Evolutionary conservation across 306 rosid genomes (phyloP), one percentile per base, ranked within the genome.

Genomic region (Casuarina cunninghamiana): DNA sequence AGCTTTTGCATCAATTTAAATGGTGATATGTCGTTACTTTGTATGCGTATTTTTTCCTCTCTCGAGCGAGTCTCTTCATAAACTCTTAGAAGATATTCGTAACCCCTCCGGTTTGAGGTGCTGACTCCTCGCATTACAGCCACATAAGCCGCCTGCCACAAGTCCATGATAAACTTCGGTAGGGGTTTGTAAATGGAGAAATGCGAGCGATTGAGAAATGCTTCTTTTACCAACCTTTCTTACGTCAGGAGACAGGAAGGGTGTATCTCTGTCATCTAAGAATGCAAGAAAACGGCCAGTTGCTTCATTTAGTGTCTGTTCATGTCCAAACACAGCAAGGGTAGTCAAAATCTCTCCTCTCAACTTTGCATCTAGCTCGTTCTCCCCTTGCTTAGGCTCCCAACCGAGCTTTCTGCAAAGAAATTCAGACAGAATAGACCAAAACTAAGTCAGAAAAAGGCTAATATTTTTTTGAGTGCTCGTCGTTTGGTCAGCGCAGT

Each of bases 281-380:
- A 92, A 95, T 72, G 90, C 90, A 72, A 81, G 87, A 77, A 84
- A 95, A 45, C 97, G 91, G 87, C 77, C 91, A 80, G 45, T 89
- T 57, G 89, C 98, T 89, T 95, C 97, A 78, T 86, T 83, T 37
- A 92, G 86, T 48, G 98, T 95, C 46, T 10, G 87, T n/a, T 88
- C 93, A 60, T 92, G 93, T 76, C 98, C 97, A 65, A 84, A 87
- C 67, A 48, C 50, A 54, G 96, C 90, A 74, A 95, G 97, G 71
- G 90, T 92, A 66, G 89, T 78, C 93, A 95, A 88, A 82, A 95
- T 41, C 80, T 92, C 97, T 86, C 98, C 98, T 81, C 98, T 92
- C 88, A 95, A 86, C 98, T 92, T 87, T 37, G 97, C 89, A 86
- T 95, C 93, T 63, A 91, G 85, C 83, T 88, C 87, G 82, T 81